Evolutionary conservation across 108 stramenopile species (phyloP).

Genomic region (Cyclotella choctawhatcheeana): DNA sequence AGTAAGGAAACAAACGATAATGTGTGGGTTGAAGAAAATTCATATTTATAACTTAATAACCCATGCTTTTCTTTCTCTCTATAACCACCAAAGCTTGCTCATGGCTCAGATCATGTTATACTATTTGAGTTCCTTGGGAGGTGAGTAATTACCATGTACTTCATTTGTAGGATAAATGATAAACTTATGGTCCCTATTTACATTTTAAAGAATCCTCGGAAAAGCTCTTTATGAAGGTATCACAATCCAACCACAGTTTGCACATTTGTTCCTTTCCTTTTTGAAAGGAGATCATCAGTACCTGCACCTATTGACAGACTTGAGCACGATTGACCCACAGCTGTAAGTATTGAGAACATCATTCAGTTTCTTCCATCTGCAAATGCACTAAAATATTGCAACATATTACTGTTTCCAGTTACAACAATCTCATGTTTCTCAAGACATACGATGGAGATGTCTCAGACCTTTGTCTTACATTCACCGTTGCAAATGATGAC

Average conservation of each 20-base stretch:
- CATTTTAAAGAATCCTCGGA: slow-evolving; percentile 87
- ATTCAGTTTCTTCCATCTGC: too few species aligned
- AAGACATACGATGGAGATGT: slow-evolving; percentile 95
- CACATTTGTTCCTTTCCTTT: slow-evolving; percentile 95
- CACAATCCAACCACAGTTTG: slow-evolving; percentile 96
- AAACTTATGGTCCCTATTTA: too few species aligned
- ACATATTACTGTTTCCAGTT: slow-evolving; percentile 6
- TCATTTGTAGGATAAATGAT: neutral
- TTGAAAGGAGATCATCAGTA: slow-evolving; percentile 93
- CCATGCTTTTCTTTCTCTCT: neutral
- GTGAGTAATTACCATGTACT: neutral
- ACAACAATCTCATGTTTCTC: slow-evolving; percentile 95
- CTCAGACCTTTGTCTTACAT: slow-evolving; percentile 91
- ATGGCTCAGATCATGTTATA: slow-evolving; percentile 74
- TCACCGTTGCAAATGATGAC: slow-evolving; percentile 90
- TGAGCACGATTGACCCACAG: slow-evolving; percentile 88
- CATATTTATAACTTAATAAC: neutral
- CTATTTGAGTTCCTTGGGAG: slow-evolving; percentile 87
- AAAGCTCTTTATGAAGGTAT: slow-evolving; percentile 96
- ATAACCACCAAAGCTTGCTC: slow-evolving; percentile 46
- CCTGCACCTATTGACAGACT: slow-evolving; percentile 88
- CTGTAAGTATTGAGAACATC: too few species aligned
- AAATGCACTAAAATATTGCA: neutral
- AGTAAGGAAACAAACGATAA: too few species aligned
- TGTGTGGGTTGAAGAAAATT: too few species aligned